Evolutionary conservation across 257 asterid genomes (phyloP).

Genomic region (Avicennia marina): DNA sequence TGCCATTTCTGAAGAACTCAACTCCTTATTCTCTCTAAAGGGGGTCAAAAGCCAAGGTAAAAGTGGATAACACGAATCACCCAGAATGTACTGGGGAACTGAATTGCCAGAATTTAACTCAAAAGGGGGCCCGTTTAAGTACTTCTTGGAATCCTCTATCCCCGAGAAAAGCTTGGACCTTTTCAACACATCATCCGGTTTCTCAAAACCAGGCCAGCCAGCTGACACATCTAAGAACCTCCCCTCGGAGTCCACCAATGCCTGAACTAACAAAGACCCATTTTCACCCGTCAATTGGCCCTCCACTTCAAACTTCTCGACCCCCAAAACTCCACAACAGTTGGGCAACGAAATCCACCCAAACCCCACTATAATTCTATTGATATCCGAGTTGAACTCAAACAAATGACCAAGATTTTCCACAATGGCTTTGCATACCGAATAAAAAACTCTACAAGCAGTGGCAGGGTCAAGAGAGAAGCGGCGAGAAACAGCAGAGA

Average conservation of each 20-base stretch:
- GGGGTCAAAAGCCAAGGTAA: slow-evolving; percentile 88
- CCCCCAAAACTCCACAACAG: slow-evolving; percentile 84
- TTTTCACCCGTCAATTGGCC: slow-evolving; percentile 31
- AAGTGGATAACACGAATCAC: slow-evolving; percentile 71
- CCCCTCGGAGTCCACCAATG: slow-evolving; percentile 89
- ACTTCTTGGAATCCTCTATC: slow-evolving; percentile 54
- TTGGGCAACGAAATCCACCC: slow-evolving; percentile 91
- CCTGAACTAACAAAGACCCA: slow-evolving; percentile 64
- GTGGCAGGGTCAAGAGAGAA: slow-evolving; percentile 49
- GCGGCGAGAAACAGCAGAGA: slow-evolving; percentile 56
- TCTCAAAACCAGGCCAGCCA: slow-evolving; percentile 75
- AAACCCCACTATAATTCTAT: slow-evolving; percentile 66
- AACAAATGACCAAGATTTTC: slow-evolving; percentile 77
- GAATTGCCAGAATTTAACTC: slow-evolving; percentile 46
- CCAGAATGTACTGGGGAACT: slow-evolving; percentile 76
- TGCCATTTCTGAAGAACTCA: slow-evolving; percentile 36
- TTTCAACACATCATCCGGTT: slow-evolving; percentile 46
- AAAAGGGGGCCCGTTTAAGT: slow-evolving; percentile 59
- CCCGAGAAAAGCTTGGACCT: slow-evolving; percentile 58
- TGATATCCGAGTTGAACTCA: slow-evolving; percentile 69
- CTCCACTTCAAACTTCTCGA: slow-evolving; percentile 59
- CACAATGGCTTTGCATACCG: slow-evolving; percentile 68
- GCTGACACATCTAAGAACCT: slow-evolving; percentile 90
- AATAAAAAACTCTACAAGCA: slow-evolving; percentile 69
- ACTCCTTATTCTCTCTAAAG: slow-evolving; percentile 23